Percentiles rank a stretch among this genome's conserved stretches.
Evolutionary conservation across 106 monocot species (phyloP).

Genomic region (Platanthera guangdongensis): DNA sequence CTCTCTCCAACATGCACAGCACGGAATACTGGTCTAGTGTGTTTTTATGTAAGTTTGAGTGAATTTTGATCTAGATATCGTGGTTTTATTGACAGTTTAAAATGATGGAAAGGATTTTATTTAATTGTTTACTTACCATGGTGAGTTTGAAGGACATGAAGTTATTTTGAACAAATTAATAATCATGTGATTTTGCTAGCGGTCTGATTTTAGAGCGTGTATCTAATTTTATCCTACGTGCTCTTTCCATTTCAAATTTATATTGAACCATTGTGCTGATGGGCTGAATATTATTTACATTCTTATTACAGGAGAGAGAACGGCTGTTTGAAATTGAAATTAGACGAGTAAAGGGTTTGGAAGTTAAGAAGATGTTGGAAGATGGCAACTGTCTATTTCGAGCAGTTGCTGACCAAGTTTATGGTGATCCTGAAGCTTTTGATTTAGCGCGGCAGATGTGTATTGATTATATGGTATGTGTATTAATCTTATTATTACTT

Average conservation of each 20-base stretch:
- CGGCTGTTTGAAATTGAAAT: conserved; percentile 81
- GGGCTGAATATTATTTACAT: neutral
- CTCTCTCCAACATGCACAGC: no score
- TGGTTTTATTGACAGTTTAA: neutral
- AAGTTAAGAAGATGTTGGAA: conserved; percentile 68
- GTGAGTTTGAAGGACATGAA: neutral
- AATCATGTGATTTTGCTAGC: neutral
- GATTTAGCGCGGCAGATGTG: conserved; percentile 93
- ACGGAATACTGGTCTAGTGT: neutral
- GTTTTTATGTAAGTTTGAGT: neutral
- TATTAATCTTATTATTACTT: neutral
- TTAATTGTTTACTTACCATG: neutral
- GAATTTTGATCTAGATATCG: neutral
- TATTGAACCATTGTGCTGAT: neutral
- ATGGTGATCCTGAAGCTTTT: conserved; percentile 92
- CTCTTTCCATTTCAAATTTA: neutral
- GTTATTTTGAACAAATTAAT: neutral
- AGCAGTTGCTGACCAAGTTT: conserved; percentile 98
- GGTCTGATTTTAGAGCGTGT: neutral
- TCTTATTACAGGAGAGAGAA: conserved; percentile 68
- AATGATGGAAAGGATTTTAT: neutral
- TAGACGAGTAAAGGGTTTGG: conserved; percentile 68
- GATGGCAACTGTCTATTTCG: conserved; percentile 98
- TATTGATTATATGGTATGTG: conserved; percentile 94
- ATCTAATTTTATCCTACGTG: neutral